Conservation (phyloP, 768 basidiomycete species). For the Podaxis rugospora region DNA sequence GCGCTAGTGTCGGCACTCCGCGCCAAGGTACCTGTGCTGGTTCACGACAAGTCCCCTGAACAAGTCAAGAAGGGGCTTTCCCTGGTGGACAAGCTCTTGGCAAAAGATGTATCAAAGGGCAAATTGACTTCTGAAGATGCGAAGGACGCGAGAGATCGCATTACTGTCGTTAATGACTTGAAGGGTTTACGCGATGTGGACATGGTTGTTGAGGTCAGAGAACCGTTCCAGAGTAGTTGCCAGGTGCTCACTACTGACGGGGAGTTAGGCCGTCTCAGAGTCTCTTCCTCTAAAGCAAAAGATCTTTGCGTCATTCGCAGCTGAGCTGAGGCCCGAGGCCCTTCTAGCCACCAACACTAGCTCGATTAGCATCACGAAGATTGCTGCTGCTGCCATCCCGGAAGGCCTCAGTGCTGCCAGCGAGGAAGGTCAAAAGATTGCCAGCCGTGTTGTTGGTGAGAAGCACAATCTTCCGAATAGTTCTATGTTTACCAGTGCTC, state of each 20-base stretch:
- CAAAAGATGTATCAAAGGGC: slow-evolving; percentile 87
- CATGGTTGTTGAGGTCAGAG: slow-evolving; percentile 81
- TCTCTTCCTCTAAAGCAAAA: slow-evolving; percentile 70
- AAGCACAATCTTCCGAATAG: neutral
- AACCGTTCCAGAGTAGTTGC: neutral
- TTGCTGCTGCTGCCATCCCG: slow-evolving; percentile 75
- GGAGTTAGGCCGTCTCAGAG: slow-evolving; percentile 78
- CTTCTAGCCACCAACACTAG: slow-evolving; percentile 93
- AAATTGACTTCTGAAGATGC: slow-evolving; percentile 65
- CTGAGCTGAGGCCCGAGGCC: slow-evolving; percentile 61
- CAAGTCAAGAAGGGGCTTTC: slow-evolving; percentile 73
- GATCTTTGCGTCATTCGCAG: slow-evolving; percentile 70
- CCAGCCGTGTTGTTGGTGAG: slow-evolving; percentile 80
- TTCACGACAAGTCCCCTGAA: slow-evolving; percentile 75
- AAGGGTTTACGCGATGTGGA: slow-evolving; percentile 73
- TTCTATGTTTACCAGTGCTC: neutral
- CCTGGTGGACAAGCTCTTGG: slow-evolving; percentile 76
- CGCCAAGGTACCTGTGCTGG: slow-evolving; percentile 78
- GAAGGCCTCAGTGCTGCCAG: slow-evolving; percentile 53
- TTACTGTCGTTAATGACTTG: slow-evolving; percentile 55
- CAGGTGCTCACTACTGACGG: neutral
- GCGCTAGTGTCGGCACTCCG: slow-evolving; percentile 82
- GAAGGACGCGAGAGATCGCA: slow-evolving; percentile 64
- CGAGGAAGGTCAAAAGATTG: slow-evolving; percentile 55
- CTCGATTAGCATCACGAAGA: slow-evolving; percentile 92